These are phyloP conservation scores for Hyphopichia pseudoburtonii DNA, from an alignment of 1,139 yeast species.

Conservation along the genomic window DNA sequence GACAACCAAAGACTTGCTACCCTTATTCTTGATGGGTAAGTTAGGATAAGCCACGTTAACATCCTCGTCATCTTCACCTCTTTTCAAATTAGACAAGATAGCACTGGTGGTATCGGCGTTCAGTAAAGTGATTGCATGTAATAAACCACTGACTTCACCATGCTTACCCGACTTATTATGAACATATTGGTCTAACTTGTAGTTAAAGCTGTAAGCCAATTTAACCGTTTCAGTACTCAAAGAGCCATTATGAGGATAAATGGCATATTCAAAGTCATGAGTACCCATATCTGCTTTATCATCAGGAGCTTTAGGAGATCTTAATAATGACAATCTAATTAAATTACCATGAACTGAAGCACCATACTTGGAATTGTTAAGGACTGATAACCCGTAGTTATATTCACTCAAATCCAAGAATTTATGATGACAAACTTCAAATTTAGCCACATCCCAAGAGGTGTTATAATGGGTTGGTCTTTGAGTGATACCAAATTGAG, in stretches of 20 bases:
- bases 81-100: constrained; percentile 74
- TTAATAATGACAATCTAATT: constrained; percentile 76
- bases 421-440: constrained; percentile 93
- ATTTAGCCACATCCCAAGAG: constrained; percentile 93
- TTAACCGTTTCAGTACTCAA: constrained; percentile 65
- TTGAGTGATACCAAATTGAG: constrained; percentile 86
- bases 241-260: constrained; percentile 76
- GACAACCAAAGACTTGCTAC: constrained; percentile 57
- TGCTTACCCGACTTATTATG: constrained; percentile 19
- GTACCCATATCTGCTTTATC: constrained; percentile 90
- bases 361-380: constrained; percentile 88
- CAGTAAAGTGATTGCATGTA: neutral
- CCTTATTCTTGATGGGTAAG: constrained; percentile 38
- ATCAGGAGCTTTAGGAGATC: constrained; percentile 91
- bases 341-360: constrained; percentile 87
- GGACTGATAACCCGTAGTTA: constrained; percentile 81
- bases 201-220: constrained; percentile 80
- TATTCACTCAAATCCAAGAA: constrained; percentile 89
- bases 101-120: constrained; percentile 44
- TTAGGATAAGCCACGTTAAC: constrained; percentile 33
- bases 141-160: neutral
- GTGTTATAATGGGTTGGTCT: constrained; percentile 95
- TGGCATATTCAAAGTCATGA: constrained; percentile 80
- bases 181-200: constrained; percentile 32
- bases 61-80: constrained; percentile 82